These are phyloP conservation scores for Arbutus unedo DNA, from an alignment of 148 eudicot genomes.

Conservation along the genomic window DNA sequence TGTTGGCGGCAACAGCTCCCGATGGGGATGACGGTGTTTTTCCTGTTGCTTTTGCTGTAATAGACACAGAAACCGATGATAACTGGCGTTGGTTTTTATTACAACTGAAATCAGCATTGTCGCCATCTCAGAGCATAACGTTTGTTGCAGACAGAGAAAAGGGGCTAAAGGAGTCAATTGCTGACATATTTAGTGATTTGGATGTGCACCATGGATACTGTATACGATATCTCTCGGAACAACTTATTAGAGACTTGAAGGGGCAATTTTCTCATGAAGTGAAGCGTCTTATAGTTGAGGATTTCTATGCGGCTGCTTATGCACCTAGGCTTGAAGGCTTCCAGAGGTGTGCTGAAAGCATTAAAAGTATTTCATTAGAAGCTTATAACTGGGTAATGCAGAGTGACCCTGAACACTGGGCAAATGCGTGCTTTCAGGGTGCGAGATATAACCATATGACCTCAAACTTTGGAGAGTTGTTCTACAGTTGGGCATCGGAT, in stretches of 20 bases:
- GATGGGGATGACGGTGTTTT: constrained; percentile 84
- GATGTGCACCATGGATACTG: constrained; percentile 68
- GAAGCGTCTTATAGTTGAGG: constrained; percentile 76
- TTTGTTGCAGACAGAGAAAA: constrained; percentile 77
- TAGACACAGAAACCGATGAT: constrained; percentile 72
- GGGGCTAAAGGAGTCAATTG: constrained; percentile 73
- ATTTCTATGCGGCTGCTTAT: constrained; percentile 68
- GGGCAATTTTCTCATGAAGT: constrained; percentile 87
- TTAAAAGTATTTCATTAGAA: constrained; percentile 72
- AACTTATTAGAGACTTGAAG: constrained; percentile 59
- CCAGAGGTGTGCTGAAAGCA: constrained; percentile 49
- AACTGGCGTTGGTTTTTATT: constrained; percentile 88
- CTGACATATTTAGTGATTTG: constrained; percentile 51
- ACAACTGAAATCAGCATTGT: constrained; percentile 65
- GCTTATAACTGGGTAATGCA: constrained; percentile 81
- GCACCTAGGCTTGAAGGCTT: constrained; percentile 65
- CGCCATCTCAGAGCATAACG: constrained; percentile 50
- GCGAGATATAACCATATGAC: constrained; percentile 75
- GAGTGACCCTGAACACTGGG: constrained; percentile 78
- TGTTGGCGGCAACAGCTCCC: constrained; percentile 79
- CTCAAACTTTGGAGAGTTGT: constrained; percentile 76
- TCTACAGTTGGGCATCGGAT: constrained; percentile 86
- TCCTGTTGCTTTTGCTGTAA: constrained; percentile 93
- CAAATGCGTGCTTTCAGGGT: constrained; percentile 74
- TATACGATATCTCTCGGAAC: constrained; percentile 55